Evolutionary conservation across 2,329 filamentous ascomycete genomes (phyloP).

Genomic region (Neonectria sp.): DNA sequence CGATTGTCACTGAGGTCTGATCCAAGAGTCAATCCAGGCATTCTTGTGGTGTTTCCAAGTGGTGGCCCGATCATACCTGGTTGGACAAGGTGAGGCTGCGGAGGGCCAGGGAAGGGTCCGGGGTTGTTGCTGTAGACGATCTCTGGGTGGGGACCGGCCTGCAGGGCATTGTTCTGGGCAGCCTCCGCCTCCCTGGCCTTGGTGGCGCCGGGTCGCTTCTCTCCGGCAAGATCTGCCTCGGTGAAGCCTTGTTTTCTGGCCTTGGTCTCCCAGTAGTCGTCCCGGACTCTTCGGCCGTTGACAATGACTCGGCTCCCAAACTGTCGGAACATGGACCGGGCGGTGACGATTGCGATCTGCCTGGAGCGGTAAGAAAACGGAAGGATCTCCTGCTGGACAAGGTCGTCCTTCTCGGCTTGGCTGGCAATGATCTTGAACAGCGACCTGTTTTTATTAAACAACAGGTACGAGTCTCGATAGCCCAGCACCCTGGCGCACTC

Average conservation of each 20-base stretch:
- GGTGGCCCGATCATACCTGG: slow-evolving; percentile 78
- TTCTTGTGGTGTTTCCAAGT: slow-evolving; percentile 77
- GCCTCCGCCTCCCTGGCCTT: slow-evolving; percentile 89
- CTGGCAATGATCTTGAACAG: slow-evolving; percentile 98
- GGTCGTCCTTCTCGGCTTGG: slow-evolving; percentile 95
- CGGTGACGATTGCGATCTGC: slow-evolving; percentile 98
- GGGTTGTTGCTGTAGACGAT: slow-evolving; percentile 89
- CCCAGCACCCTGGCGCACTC: slow-evolving; percentile 95
- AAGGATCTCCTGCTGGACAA: slow-evolving; percentile 94
- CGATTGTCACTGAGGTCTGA: slow-evolving; percentile 84
- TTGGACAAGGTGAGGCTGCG: slow-evolving; percentile 79
- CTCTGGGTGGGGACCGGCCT: slow-evolving; percentile 82
- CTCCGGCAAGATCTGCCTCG: slow-evolving; percentile 93
- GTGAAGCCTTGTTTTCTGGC: slow-evolving; percentile 98
- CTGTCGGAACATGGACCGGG: slow-evolving; percentile 98
- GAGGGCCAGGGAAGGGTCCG: slow-evolving; percentile 75
- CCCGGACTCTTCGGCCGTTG: slow-evolving; percentile 89
- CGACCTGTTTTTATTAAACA: slow-evolving; percentile 99
- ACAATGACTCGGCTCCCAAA: slow-evolving; percentile 96
- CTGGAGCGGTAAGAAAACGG: slow-evolving; percentile 98
- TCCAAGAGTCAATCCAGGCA: slow-evolving; percentile 88
- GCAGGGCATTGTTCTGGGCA: slow-evolving; percentile 69
- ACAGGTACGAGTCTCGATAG: slow-evolving; percentile 96
- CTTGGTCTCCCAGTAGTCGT: slow-evolving; percentile 99
- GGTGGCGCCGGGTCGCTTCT: slow-evolving; percentile 93